Percentiles rank a stretch among this genome's conserved stretches.
Conservation (phyloP, 2,329 filamentous ascomycete species). For the Aureobasidium sp. region DNA sequence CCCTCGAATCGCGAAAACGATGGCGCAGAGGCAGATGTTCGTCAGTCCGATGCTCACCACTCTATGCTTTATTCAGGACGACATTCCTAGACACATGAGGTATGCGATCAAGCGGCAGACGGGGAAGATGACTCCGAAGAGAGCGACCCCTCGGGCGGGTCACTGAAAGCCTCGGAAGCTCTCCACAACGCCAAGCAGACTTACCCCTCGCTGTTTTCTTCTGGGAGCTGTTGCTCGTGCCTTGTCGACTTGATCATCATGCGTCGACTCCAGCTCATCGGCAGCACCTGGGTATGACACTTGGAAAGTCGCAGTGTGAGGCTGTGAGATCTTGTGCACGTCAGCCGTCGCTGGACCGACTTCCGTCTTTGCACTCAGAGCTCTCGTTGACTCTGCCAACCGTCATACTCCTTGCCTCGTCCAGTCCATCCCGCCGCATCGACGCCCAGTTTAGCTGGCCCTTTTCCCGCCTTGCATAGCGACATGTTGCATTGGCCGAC, state of each 20-base stretch:
- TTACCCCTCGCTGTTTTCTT: background rate
- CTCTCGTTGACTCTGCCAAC: no score
- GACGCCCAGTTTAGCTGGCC: no score
- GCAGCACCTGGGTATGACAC: background rate
- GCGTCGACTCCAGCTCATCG: background rate
- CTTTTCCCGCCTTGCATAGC: no score
- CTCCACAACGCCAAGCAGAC: constrained; percentile 8
- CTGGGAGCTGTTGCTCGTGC: background rate
- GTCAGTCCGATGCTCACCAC: no score
- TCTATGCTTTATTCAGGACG: background rate
- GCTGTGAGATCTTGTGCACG: no score
- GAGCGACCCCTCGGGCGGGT: background rate
- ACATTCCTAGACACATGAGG: background rate
- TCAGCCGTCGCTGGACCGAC: background rate
- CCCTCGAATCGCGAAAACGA: background rate
- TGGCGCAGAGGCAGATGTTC: background rate
- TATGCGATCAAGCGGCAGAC: background rate
- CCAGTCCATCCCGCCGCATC: no score
- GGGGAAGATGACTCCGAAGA: background rate
- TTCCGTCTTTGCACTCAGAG: no score
- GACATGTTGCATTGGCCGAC: no score
- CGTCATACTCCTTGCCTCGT: no score
- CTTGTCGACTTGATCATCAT: background rate
- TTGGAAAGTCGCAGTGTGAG: no score
- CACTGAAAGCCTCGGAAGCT: background rate